These are phyloP conservation scores for Trypanosoma vivax DNA, from an alignment of 208 protist species.

Conservation along the genomic window DNA sequence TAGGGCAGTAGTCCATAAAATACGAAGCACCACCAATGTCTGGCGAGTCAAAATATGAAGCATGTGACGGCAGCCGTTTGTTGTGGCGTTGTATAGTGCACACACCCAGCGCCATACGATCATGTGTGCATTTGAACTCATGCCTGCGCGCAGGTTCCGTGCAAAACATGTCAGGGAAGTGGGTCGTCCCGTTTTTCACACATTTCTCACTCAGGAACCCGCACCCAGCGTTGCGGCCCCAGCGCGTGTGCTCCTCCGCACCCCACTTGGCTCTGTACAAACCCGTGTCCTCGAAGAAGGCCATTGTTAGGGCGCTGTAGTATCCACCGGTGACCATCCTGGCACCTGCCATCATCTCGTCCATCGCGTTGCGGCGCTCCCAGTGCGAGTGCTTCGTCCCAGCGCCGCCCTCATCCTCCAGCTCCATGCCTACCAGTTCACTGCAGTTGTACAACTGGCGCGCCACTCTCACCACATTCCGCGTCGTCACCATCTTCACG, in stretches of 20 bases:
- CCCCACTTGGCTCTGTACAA: slow-evolving; percentile 27
- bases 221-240: slow-evolving; percentile 29
- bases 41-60: too few species aligned
- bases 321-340: background rate
- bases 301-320: slow-evolving; percentile 24
- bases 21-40: too few species aligned
- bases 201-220: slow-evolving; percentile 2
- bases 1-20: too few species aligned
- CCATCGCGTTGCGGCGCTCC: slow-evolving; percentile 8
- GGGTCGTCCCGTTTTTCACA: background rate
- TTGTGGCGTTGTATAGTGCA: too few species aligned
- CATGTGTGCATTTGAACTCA: too few species aligned
- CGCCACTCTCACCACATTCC: background rate
- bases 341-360: background rate
- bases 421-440: slow-evolving; percentile 5
- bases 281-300: slow-evolving; percentile 30
- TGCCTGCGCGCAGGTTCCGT: too few species aligned
- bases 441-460: slow-evolving; percentile 1
- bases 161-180: slow-evolving; percentile 1
- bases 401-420: slow-evolving; percentile 1
- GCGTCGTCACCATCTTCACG: background rate
- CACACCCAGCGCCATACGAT: too few species aligned
- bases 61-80: too few species aligned
- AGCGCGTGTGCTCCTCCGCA: slow-evolving; percentile 13
- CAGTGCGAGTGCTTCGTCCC: slow-evolving; percentile 8